Percentiles rank a stretch among this genome's conserved stretches.
phyloP scores from a whole-genome alignment of 805 yeast species.

The Wickerhamomyces xylosicus region DNA sequence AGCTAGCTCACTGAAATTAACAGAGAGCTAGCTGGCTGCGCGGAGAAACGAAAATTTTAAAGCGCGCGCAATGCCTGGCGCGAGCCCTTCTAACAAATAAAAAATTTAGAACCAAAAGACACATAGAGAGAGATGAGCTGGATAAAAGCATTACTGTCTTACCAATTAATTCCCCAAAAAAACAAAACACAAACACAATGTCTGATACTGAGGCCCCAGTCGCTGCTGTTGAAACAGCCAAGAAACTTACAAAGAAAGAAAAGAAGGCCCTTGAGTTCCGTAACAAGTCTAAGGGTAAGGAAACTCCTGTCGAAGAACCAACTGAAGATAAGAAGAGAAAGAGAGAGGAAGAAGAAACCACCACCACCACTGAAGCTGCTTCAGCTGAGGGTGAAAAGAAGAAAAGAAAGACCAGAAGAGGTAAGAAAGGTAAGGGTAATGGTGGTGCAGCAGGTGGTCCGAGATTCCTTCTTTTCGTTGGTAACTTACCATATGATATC shows the following conservation, averaged over 20 bases:
- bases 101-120: no score
- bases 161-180: no score
- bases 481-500: slow-evolving; percentile 73
- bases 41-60: no score
- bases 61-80: no score
- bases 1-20: no score
- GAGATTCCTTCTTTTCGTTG: slow-evolving; percentile 79
- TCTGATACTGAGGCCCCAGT: neutral
- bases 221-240: slow-evolving; percentile 7
- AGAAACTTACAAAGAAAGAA: slow-evolving; percentile 56
- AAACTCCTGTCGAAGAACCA: slow-evolving; percentile 18
- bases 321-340: slow-evolving; percentile 18
- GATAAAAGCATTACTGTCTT: no score
- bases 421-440: slow-evolving; percentile 71
- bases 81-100: no score
- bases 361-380: slow-evolving; percentile 20
- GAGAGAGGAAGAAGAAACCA: slow-evolving; percentile 11
- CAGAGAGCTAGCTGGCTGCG: no score
- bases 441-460: slow-evolving; percentile 41
- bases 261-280: slow-evolving; percentile 52
- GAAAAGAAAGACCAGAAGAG: slow-evolving; percentile 53
- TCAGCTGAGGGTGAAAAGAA: slow-evolving; percentile 1
- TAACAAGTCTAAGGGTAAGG: slow-evolving; percentile 19
- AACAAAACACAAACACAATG: no score
- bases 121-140: no score